Conservation (phyloP, 2,329 filamentous ascomycete species). For the Coniochaeta prunicola region DNA sequence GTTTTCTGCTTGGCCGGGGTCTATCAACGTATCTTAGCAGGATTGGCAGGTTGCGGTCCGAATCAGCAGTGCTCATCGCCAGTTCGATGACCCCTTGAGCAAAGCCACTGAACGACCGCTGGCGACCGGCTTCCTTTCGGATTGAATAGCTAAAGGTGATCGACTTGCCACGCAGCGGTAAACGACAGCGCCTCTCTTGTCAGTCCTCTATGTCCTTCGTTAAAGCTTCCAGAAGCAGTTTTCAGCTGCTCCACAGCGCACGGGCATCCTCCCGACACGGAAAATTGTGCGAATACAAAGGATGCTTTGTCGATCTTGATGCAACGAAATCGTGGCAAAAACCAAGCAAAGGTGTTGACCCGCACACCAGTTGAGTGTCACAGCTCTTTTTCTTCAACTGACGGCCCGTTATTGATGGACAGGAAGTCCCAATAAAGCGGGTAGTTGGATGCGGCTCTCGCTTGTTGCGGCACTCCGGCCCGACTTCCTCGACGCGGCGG, state of each 20-base stretch:
- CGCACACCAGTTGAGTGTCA: not conserved
- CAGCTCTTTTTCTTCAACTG: not conserved
- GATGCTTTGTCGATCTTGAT: not conserved
- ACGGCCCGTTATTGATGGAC: not conserved
- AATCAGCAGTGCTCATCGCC: not conserved
- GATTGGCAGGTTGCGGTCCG: not conserved
- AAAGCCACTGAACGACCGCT: not conserved
- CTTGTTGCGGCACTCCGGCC: slow-evolving; percentile 13
- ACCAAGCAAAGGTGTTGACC: not conserved
- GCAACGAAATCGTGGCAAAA: slow-evolving; percentile 2
- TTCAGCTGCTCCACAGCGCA: no score
- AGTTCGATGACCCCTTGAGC: not conserved
- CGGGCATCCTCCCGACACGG: not conserved
- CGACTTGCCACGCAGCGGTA: not conserved
- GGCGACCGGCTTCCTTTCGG: not conserved
- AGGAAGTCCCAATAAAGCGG: not conserved
- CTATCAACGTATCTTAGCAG: no score
- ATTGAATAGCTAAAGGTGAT: not conserved
- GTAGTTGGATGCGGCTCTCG: slow-evolving; percentile 6
- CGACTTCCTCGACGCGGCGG: slow-evolving; percentile 9
- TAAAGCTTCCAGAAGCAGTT: slow-evolving; percentile 1
- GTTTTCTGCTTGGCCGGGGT: no score
- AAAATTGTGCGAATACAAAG: not conserved
- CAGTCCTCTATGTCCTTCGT: no score
- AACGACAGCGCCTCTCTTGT: no score